Base-by-base conservation (phyloP, 1,284 basidiomycete species). In the Leccinum subrobustum region DNA sequence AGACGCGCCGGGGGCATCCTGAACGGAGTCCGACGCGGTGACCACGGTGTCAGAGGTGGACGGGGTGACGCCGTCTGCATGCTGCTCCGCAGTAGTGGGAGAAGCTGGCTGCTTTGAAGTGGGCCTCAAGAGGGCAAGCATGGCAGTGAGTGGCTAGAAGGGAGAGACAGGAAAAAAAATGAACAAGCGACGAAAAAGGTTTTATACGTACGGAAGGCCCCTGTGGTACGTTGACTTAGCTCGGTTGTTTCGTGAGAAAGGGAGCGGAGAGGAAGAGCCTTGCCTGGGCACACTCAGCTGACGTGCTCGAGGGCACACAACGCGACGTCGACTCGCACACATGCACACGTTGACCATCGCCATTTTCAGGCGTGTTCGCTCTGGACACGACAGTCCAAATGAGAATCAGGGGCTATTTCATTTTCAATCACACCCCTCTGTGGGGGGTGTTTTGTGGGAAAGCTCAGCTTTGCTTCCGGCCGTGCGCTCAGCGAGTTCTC, bases 171-270 rank as follows among this genome's bases (percentile, higher is more conserved):
- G 56, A 37, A 59, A 31, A 1, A 18, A 35, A 18, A 52, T 56
- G 14, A 59, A 52, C 11, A 48, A 60, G 63, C 59, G 66, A 54
- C 39, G 54, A 35, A 52, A 54, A 61, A 35, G 16, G 25, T 62
- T 72, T 73, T 73, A 75, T 75, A 75, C 67, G 68, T 62, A 72
- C 64, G 23, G 27, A n/a, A 16, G 18, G 42, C 1, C 7, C 18
- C 6, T 44, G 42, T 20, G 42, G 42, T 31, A 31, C 29, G 29
- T 44, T 44, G 6, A 44, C 42, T 6, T 52, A 39, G 27, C 56
- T 61, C 71, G 65, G 68, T 70, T 65, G 57, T 27, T 47, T 56
- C 70, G 73, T 72, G 71, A 75, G 73, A 75, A 75, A 68, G 48
- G 54, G n/a, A 18, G 33, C 27, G 53, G 29, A 52, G 52, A 50